phyloP scores from a whole-genome alignment of 176 grass and related monocot genomes.

The Urochloa ruziziensis region DNA sequence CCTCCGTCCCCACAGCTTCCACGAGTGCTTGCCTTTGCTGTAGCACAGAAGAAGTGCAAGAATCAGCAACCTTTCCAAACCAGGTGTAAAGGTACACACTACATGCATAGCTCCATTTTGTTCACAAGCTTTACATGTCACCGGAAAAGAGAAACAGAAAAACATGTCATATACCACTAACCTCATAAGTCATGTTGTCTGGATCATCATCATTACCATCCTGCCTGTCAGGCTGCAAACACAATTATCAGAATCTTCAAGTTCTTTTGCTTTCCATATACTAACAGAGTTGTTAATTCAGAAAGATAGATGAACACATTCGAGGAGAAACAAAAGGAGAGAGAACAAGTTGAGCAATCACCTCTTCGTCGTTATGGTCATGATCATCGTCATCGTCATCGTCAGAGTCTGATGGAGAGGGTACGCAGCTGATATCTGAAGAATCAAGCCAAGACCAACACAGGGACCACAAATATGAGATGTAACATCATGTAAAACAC shows the following conservation, averaged over 20 bases:
- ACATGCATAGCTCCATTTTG: neutral
- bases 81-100: neutral
- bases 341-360: conserved; percentile 13
- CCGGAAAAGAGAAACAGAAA: neutral
- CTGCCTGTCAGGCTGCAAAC: conserved; percentile 43
- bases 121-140: conserved; percentile 25
- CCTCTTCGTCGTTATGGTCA: conserved; percentile 39
- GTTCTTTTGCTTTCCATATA: conserved; percentile 8
- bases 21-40: conserved; percentile 64
- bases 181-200: conserved; percentile 94
- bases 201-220: conserved; percentile 54
- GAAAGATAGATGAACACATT: neutral
- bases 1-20: conserved; percentile 67
- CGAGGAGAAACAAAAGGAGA: too few species aligned
- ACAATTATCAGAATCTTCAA: conserved; percentile 14
- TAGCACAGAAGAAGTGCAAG: neutral
- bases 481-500: neutral
- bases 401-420: conserved; percentile 53
- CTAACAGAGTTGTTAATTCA: neutral
- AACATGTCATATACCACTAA: conserved; percentile 21
- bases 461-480: neutral
- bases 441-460: conserved; percentile 5
- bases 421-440: conserved; percentile 51
- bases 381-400: conserved; percentile 6
- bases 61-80: conserved; percentile 20